Evolutionary conservation across 495 filamentous ascomycete species (phyloP).

Genomic region (Penicillium bialowiezense): DNA sequence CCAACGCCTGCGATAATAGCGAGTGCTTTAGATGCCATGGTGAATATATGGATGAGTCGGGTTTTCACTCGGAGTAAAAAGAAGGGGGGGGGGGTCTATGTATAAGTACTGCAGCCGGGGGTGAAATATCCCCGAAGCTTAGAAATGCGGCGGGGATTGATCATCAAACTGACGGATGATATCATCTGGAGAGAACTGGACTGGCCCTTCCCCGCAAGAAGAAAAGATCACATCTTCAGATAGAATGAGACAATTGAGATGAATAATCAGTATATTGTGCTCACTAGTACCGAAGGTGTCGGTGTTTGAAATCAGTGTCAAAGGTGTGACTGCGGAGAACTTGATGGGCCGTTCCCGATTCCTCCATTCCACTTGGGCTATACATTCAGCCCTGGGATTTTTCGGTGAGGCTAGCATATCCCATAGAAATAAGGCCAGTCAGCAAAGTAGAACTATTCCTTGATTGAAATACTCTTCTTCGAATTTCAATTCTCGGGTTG

Average conservation of each 20-base stretch:
- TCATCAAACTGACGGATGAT: slow-evolving; percentile 26
- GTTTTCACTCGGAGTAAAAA: background rate
- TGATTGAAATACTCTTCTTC: no score
- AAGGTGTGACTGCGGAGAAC: no score
- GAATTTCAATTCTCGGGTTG: no score
- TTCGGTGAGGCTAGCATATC: no score
- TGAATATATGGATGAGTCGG: background rate
- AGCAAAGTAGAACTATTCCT: no score
- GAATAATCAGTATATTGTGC: background rate
- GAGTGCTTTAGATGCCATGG: slow-evolving; percentile 45
- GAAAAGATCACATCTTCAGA: background rate
- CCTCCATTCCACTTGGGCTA: no score
- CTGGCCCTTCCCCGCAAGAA: slow-evolving; percentile 5
- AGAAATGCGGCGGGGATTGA: slow-evolving; percentile 30
- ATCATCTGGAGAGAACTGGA: slow-evolving; percentile 18
- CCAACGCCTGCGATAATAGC: slow-evolving; percentile 76
- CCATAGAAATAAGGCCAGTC: no score
- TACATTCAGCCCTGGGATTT: no score
- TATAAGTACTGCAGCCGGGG: slow-evolving; percentile 11
- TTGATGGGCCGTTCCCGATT: no score
- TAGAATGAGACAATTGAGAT: background rate
- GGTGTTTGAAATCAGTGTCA: no score
- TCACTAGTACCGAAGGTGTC: no score
- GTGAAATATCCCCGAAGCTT: slow-evolving; percentile 18
- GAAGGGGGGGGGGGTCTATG: background rate